Evolutionary conservation across 306 rosid genomes (phyloP), one percentile per base, ranked within the genome.

Genomic region (Trifolium repens): DNA sequence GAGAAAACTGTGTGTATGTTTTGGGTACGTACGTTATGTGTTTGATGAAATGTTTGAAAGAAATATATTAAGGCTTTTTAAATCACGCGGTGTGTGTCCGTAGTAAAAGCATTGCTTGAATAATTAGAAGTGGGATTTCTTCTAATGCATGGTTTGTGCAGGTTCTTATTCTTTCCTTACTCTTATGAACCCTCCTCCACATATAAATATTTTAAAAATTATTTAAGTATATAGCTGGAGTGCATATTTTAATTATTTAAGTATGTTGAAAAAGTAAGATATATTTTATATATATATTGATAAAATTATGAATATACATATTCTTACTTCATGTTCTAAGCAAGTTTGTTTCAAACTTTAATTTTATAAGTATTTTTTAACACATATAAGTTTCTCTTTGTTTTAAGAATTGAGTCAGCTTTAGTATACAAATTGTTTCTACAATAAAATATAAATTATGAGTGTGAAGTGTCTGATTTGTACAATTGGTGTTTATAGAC

Each of bases 81-180:
- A 49, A 69, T 70, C 27, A 8, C 1, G 12, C 9, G 4, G 71
- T 42, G 70, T 39, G 9, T 19, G 71, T 67, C 19, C 43, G 37
- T 66, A 67, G 67, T 62, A 68, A 85, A 80, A 77, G 80, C 84
- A 69, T 86, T 83, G 92, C 90, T 87, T 89, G 76, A 40, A 60
- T 60, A 67, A 69, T 81, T 75, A 14, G 68, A 40, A 67, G 39
- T 64, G 81, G 85, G 77, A 66, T 87, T 72, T 81, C 86, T 84
- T 87, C 70, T 9, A n/a, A 14, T 60, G 80, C 65, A 43, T 73
- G 76, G 54, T 43, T 71, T 75, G 68, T 3, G 44, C 17, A 2
- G 4, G 73, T 75, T 74, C 84, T 84, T 79, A 76, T 84, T 69
- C 90, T 47, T 87, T 87, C 57, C 90, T 83, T 81, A 50, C 34